Percentiles rank a stretch among this genome's conserved stretches.
These are phyloP conservation scores for Fomitopsis schrenkii DNA, from an alignment of 1,284 basidiomycete species.

Conservation along the genomic window DNA sequence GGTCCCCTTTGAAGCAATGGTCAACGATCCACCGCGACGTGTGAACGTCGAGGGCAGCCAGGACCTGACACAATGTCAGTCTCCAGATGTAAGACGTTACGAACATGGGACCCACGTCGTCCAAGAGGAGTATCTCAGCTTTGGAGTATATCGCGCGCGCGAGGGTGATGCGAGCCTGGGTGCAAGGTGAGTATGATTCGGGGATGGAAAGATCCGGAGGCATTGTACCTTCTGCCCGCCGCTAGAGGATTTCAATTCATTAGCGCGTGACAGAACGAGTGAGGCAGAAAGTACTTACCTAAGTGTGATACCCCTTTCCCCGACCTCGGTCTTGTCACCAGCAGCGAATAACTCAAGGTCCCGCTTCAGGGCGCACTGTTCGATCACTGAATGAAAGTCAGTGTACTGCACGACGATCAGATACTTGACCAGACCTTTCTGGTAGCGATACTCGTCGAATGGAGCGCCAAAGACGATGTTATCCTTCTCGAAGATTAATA, in stretches of 20 bases:
- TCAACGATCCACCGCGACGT: conserved; percentile 77
- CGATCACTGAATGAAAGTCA: conserved; percentile 35
- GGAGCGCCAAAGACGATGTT: conserved; percentile 42
- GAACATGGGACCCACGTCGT: conserved; percentile 42
- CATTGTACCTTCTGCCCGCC: conserved; percentile 62
- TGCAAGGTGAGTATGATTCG: not conserved
- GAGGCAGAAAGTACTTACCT: conserved; percentile 28
- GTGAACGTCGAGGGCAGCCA: conserved; percentile 57
- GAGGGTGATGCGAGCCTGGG: conserved; percentile 65
- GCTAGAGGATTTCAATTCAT: conserved; percentile 19
- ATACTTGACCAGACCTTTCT: conserved; percentile 29
- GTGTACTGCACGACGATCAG: not conserved
- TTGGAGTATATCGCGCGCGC: conserved; percentile 68
- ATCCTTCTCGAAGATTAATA: conserved; percentile 19
- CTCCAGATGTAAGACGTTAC: not conserved
- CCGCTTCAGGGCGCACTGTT: conserved; percentile 58
- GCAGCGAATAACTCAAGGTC: conserved; percentile 68
- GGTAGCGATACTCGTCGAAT: conserved; percentile 38
- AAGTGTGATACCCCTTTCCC: conserved; percentile 59
- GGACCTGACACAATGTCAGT: conserved; percentile 24
- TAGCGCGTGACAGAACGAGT: conserved; percentile 5
- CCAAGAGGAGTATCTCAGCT: conserved; percentile 58
- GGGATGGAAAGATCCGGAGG: no score
- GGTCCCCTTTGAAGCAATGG: conserved; percentile 48
- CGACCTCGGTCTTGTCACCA: conserved; percentile 71